Evolutionary conservation across 306 rosid genomes (phyloP), one percentile per base, ranked within the genome.

Genomic region (Malus fusca): DNA sequence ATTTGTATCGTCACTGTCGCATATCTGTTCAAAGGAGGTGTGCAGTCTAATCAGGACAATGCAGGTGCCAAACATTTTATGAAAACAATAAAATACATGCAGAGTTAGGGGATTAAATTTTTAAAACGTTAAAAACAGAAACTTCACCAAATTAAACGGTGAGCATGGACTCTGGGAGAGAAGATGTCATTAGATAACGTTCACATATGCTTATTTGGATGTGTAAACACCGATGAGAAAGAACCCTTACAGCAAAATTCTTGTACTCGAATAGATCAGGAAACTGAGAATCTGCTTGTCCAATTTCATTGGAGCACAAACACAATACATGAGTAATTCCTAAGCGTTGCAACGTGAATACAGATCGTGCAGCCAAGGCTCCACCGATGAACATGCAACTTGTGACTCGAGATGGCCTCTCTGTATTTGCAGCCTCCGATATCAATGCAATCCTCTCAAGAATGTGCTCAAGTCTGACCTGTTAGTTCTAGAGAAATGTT

Each of bases 381-480:
- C 99, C 98, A 8, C 99, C 98, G 22, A 95, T 90, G 86, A 88
- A 95, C 76, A 95, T 61, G 79, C 28, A 71, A 76, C 85, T 86
- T 75, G 93, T 90, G 44, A 95, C 84, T 62, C 79, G 83, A 26
- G 97, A 90, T 66, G 99, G 98, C 82, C 77, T 89, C 87, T 95
- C 99, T 44, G 98, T 87, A 85, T 78, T 95, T 78, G 98, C 98
- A 74, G 99, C 98, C 46, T 89, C 99, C 4, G 99, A 92, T 87
- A 95, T 88, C 82, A 92, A 80, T 37, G 88, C 83, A 83, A 95
- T 89, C 82, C 99, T 89, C 85, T 92, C 99, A 37, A 95, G 96
- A 74, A 92, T 92, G 84, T 95, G 99, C 85, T 92, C 99, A 72
- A 95, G 91, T 82, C 99, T 88, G 75, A 92, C 92, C 99, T 95